A percentile compares a stretch with the other conserved stretches of the same genome.
These are phyloP conservation scores for Neopestalotiopsis sp. DNA, from an alignment of 2,329 filamentous ascomycete genomes.

Conservation along the genomic window DNA sequence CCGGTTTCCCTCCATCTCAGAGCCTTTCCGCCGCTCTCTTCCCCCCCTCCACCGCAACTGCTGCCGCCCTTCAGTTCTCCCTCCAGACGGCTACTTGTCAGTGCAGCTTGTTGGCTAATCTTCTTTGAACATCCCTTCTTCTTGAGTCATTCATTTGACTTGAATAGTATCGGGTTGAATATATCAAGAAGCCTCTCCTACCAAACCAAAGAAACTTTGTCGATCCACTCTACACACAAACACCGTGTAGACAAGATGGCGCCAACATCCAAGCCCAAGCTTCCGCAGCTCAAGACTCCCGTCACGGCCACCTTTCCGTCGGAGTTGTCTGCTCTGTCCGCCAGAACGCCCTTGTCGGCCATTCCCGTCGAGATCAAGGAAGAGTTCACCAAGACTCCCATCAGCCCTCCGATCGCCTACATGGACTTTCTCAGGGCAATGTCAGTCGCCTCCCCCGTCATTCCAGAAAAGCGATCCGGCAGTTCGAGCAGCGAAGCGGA, in stretches of 20 bases:
- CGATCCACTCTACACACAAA: neutral
- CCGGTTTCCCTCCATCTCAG: constrained; percentile 30
- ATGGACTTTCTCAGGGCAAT: constrained; percentile 90
- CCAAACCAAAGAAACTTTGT: constrained; percentile 14
- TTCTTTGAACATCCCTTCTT: constrained; percentile 23
- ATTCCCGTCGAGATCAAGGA: constrained; percentile 68
- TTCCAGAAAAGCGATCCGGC: constrained; percentile 60
- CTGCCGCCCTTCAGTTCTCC: constrained; percentile 39
- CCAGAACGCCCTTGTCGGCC: constrained; percentile 72
- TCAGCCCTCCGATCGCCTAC: constrained; percentile 89
- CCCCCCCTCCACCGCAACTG: constrained; percentile 32
- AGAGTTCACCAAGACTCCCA: constrained; percentile 75
- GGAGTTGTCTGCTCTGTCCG: constrained; percentile 66
- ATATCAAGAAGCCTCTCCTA: constrained; percentile 25
- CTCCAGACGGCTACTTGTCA: constrained; percentile 42
- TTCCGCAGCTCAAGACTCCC: constrained; percentile 66
- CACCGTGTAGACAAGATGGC: constrained; percentile 45
- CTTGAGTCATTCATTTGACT: constrained; percentile 53
- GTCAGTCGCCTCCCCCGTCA: constrained; percentile 73
- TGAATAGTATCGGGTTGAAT: constrained; percentile 28
- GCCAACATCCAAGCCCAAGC: constrained; percentile 62
- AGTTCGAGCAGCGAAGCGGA: constrained; percentile 48
- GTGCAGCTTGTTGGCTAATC: constrained; percentile 41
- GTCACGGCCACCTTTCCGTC: constrained; percentile 68
- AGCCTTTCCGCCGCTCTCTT: neutral